phyloP scores from a whole-genome alignment of 495 filamentous ascomycete species.

The Bombardia bombarda region DNA sequence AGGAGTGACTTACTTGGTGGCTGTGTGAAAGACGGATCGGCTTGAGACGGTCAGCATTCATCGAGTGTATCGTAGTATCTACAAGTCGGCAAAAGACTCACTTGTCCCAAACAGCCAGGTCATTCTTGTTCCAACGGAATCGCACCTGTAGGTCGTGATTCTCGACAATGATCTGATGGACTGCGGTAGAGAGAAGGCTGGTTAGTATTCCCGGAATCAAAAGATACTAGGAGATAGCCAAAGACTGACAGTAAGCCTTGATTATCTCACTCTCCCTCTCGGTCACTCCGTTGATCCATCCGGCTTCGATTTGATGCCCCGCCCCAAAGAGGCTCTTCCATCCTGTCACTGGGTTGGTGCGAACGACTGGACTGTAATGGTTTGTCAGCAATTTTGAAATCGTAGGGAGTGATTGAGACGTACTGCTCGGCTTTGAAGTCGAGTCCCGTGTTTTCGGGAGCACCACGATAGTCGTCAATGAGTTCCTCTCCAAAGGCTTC shows the following conservation, averaged over 20 bases:
- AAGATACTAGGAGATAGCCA: too few relatives aligned
- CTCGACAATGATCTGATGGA: constrained; percentile 54
- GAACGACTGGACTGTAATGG: constrained; percentile 52
- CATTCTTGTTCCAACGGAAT: constrained; percentile 52
- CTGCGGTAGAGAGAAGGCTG: too few relatives aligned
- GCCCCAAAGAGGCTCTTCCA: constrained; percentile 64
- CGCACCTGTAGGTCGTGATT: constrained; percentile 72
- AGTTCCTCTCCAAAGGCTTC: constrained; percentile 47
- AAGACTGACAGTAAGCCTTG: constrained; percentile 45
- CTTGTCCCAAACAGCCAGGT: constrained; percentile 67
- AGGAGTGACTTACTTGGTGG: constrained; percentile 41
- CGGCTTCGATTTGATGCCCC: constrained; percentile 43
- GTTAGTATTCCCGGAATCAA: too few relatives aligned
- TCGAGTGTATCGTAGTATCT: neutral
- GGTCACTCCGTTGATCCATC: constrained; percentile 55
- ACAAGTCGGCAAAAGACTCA: neutral
- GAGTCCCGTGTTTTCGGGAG: constrained; percentile 55
- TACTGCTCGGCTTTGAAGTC: constrained; percentile 53
- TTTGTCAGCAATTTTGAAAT: constrained; percentile 4
- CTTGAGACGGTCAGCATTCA: constrained; percentile 20
- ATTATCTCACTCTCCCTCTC: constrained; percentile 52
- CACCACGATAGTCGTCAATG: constrained; percentile 48
- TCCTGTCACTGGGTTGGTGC: constrained; percentile 68
- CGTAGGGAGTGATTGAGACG: neutral
- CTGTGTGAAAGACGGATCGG: constrained; percentile 56